Conservation (phyloP, 2,329 filamentous ascomycete genomes). For the Ramularia collo-cygni region DNA sequence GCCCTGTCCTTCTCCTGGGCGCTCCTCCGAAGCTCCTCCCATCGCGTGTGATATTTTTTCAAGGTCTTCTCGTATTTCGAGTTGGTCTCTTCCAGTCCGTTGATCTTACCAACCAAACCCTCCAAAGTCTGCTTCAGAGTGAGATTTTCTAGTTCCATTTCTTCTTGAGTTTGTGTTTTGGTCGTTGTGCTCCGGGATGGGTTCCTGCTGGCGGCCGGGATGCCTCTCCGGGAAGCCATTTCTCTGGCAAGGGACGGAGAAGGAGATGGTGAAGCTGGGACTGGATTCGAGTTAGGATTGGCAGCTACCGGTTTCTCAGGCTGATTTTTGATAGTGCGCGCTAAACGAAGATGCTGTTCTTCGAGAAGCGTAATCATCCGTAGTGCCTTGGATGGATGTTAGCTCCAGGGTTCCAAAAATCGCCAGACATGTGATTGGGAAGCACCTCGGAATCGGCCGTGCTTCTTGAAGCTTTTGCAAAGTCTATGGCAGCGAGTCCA, state of each 20-base stretch:
- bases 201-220: conserved; percentile 25
- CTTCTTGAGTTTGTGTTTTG: conserved; percentile 66
- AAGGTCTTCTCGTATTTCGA: conserved; percentile 57
- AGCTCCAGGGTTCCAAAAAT: conserved; percentile 1
- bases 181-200: conserved; percentile 30
- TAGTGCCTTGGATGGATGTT: conserved; percentile 60
- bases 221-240: conserved; percentile 33
- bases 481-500: conserved; percentile 79
- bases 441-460: conserved; percentile 56
- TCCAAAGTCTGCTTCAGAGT: conserved; percentile 80
- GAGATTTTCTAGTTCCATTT: conserved; percentile 81
- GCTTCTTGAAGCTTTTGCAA: conserved; percentile 69
- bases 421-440: neutral
- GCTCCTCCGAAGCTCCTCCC: conserved; percentile 62
- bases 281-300: conserved; percentile 6
- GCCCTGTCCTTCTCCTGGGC: conserved; percentile 34
- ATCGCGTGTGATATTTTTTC: conserved; percentile 59
- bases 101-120: conserved; percentile 77
- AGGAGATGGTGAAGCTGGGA: conserved; percentile 19
- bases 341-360: conserved; percentile 77
- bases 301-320: conserved; percentile 12
- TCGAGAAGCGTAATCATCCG: conserved; percentile 80
- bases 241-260: conserved; percentile 33
- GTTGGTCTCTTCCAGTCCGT: conserved; percentile 57
- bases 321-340: conserved; percentile 70